These are phyloP conservation scores for Testicularia cyperi DNA, from an alignment of 1,284 basidiomycete genomes.

Conservation along the genomic window DNA sequence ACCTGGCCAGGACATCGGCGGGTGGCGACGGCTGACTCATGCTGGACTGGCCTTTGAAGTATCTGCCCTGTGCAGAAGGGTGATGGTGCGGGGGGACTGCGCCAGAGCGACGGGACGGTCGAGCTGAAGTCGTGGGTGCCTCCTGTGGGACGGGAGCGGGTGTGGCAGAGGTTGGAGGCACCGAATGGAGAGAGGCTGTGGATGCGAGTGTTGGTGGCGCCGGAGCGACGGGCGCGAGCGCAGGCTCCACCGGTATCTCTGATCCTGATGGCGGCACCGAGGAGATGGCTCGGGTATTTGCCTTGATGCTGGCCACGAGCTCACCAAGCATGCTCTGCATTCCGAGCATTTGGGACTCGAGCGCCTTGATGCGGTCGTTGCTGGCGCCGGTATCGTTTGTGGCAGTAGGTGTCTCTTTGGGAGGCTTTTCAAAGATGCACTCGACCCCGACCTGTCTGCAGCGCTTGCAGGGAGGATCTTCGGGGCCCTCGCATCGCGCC, in stretches of 20 bases:
- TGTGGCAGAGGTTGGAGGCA: too few species aligned
- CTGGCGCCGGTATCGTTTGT: constrained; percentile 64
- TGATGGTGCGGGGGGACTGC: too few species aligned
- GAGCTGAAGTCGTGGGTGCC: too few species aligned
- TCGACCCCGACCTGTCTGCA: constrained; percentile 79
- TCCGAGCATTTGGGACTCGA: constrained; percentile 29
- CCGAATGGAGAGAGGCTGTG: constrained; percentile 6
- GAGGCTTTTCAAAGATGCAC: constrained; percentile 89
- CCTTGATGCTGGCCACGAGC: constrained; percentile 32
- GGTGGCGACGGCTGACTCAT: too few species aligned
- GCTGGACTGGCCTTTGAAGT: too few species aligned
- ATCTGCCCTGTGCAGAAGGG: too few species aligned
- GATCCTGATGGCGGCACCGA: constrained; percentile 5
- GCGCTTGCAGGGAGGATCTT: constrained; percentile 79
- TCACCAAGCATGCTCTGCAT: constrained; percentile 39
- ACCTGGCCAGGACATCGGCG: too few species aligned
- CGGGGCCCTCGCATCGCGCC: constrained; percentile 33
- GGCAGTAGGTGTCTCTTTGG: constrained; percentile 68
- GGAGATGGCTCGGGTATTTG: constrained; percentile 23
- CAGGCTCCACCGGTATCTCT: too few species aligned
- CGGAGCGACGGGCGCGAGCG: too few species aligned
- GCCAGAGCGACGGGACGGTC: too few species aligned
- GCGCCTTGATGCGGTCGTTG: constrained; percentile 13
- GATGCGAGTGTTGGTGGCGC: too few species aligned
- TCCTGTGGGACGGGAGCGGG: too few species aligned